phyloP scores from a whole-genome alignment of 2,329 filamentous ascomycete genomes.

The Nothopassalora personata region DNA sequence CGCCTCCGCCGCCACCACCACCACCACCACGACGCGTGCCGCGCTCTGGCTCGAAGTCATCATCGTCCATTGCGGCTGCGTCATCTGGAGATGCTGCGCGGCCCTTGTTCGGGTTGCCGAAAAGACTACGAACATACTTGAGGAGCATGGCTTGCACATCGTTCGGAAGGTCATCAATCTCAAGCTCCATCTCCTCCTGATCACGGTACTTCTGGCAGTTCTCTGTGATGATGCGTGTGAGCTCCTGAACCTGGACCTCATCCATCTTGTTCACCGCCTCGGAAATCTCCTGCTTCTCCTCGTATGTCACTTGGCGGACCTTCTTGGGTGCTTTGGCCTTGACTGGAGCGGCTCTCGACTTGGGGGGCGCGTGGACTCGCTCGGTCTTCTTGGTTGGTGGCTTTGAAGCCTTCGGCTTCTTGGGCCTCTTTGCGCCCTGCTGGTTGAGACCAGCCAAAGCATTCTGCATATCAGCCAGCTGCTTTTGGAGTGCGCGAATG shows the following conservation, averaged over 20 bases:
- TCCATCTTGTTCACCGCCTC: conserved; percentile 55
- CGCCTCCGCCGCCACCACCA: conserved; percentile 28
- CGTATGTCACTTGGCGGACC: conserved; percentile 61
- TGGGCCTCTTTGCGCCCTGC: conserved; percentile 37
- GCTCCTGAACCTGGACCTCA: conserved; percentile 68
- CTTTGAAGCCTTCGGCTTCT: conserved; percentile 22
- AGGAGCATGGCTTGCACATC: conserved; percentile 53
- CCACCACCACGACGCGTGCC: conserved; percentile 16
- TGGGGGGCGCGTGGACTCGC: conserved; percentile 17
- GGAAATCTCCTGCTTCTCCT: conserved; percentile 89
- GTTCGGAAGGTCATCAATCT: conserved; percentile 55
- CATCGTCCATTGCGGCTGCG: conserved; percentile 38
- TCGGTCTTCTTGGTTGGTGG: conserved; percentile 20
- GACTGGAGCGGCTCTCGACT: conserved; percentile 38
- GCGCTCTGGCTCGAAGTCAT: conserved; percentile 44
- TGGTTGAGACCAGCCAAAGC: conserved; percentile 42
- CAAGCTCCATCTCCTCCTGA: conserved; percentile 59
- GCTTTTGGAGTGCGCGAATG: conserved; percentile 67
- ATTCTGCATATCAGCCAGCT: conserved; percentile 51
- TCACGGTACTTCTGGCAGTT: conserved; percentile 66
- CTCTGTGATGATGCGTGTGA: conserved; percentile 83
- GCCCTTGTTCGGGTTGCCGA: conserved; percentile 27
- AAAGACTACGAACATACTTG: conserved; percentile 47
- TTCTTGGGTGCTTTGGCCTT: conserved; percentile 52
- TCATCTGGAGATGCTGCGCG: conserved; percentile 28